These are phyloP conservation scores for Nelumbo lutea DNA, from an alignment of 164 flowering plant species.

Conservation along the genomic window DNA sequence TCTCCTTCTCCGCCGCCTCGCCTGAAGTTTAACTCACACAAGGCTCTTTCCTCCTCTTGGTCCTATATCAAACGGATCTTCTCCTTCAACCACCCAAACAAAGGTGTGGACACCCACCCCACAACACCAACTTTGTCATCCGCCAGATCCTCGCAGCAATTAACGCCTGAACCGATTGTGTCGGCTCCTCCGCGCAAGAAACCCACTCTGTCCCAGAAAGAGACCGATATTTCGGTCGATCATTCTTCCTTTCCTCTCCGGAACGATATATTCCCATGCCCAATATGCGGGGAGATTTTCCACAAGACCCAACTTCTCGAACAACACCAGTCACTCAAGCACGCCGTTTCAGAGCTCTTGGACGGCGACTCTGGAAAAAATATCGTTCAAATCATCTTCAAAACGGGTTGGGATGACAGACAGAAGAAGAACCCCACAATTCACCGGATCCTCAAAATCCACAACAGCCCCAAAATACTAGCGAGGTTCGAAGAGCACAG, in stretches of 20 bases:
- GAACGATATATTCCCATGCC: conserved; percentile 65
- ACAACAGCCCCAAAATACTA: conserved; percentile 54
- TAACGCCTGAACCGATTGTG: neutral
- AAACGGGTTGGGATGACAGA: conserved; percentile 46
- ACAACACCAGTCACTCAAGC: conserved; percentile 55
- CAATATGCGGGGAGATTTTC: conserved; percentile 74
- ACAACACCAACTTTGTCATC: conserved; percentile 11
- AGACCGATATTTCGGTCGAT: conserved; percentile 35
- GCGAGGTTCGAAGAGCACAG: conserved; percentile 75
- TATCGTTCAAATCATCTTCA: conserved; percentile 73
- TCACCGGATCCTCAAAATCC: conserved; percentile 67
- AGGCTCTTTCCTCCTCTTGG: conserved; percentile 35
- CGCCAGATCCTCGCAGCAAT: conserved; percentile 19
- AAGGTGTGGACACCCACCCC: conserved; percentile 14
- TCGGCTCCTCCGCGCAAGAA: conserved; percentile 15
- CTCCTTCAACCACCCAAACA: conserved; percentile 18
- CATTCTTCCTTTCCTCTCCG: conserved; percentile 42
- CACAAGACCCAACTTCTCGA: conserved; percentile 45
- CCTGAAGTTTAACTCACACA: conserved; percentile 19
- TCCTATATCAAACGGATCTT: conserved; percentile 42
- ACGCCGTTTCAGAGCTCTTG: conserved; percentile 70
- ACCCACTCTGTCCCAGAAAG: conserved; percentile 8
- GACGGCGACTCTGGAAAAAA: conserved; percentile 71
- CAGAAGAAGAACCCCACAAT: conserved; percentile 30
- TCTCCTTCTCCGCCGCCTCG: neutral